Base-by-base conservation (phyloP, 2,329 filamentous ascomycete genomes). In the Fusarium sp. region DNA sequence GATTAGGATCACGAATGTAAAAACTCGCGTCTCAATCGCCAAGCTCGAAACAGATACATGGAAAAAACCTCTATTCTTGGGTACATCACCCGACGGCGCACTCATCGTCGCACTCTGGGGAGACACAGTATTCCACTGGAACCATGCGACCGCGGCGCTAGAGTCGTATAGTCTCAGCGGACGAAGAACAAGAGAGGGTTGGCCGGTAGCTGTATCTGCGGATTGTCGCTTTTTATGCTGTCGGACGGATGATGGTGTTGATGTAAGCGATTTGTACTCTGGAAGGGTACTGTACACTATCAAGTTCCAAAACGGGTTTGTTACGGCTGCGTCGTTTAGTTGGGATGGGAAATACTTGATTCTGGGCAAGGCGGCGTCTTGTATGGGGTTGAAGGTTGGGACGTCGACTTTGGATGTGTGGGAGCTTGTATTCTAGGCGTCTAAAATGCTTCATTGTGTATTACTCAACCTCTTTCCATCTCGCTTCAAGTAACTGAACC, bases 401-500 rank as follows among this genome's bases (percentile, higher is more conserved):
- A 72, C 69, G 61, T 71, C 74, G 28, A 75, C 75, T 18, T 27
- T 77, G 66, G 75, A 77, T 66, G 45, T 77, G 7, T 77, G 75
- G 75, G 71, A 77, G 28, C 16, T 77, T 66, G 59, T 72, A 14
- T 76, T 75, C 54, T 77, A 68, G 50, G 51, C 48, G 53, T 72
- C 47, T 20, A 67, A 65, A 70, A 56, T 3, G 21, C 9, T 34
- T 23, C 28, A 13, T 28, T 28, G 28, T 28, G 28, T 28, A 41
- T 60, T 55, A 80, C 63, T 81, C 80, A 48, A 80, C 78, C 48
- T 75, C 72, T 56, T 68, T 77, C 79, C 80, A 81, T 41, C 73
- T 61, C 55, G 73, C 64, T 65, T 81, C 79, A 48, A 82, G 53
- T 62, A 76, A 61, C 10, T 55, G 60, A n/a, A 80, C 58, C 37